A percentile compares a stretch with the other conserved stretches of the same genome.
These are phyloP conservation scores for Gillenia trifoliata DNA, from an alignment of 306 rosid genomes.

Conservation along the genomic window DNA sequence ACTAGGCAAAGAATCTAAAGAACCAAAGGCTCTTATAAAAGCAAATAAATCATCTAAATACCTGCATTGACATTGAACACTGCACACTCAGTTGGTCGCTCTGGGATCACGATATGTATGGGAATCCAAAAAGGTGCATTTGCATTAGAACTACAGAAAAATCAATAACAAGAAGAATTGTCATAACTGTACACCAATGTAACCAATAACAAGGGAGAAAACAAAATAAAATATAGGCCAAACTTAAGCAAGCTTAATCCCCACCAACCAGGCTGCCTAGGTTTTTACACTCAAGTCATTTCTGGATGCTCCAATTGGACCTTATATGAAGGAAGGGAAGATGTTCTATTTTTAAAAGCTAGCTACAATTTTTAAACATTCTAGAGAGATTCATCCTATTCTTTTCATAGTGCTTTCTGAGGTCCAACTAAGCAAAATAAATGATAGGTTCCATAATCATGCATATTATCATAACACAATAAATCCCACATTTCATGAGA, in stretches of 20 bases:
- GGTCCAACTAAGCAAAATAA: neutral
- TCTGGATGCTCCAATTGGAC: neutral
- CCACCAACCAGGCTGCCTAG: neutral
- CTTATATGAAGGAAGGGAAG: neutral
- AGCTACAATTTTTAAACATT: neutral
- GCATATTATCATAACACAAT: neutral
- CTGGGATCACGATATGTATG: constrained; percentile 83
- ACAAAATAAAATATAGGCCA: neutral
- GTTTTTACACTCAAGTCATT: neutral
- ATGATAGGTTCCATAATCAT: neutral
- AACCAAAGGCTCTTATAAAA: constrained; percentile 9
- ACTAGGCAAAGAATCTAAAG: neutral
- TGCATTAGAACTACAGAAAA: constrained; percentile 55
- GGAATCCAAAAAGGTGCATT: constrained; percentile 97
- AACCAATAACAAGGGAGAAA: neutral
- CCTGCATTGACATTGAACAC: constrained; percentile 88
- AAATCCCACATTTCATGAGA: neutral
- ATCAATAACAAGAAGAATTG: neutral
- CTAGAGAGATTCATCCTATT: neutral
- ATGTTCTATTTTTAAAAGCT: neutral
- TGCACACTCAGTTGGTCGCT: constrained; percentile 91
- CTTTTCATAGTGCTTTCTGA: neutral
- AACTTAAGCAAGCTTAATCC: neutral
- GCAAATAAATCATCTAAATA: constrained; percentile 32
- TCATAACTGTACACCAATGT: neutral